phyloP scores from a whole-genome alignment of 2,329 filamentous ascomycete species.

The Xylaria sp. region DNA sequence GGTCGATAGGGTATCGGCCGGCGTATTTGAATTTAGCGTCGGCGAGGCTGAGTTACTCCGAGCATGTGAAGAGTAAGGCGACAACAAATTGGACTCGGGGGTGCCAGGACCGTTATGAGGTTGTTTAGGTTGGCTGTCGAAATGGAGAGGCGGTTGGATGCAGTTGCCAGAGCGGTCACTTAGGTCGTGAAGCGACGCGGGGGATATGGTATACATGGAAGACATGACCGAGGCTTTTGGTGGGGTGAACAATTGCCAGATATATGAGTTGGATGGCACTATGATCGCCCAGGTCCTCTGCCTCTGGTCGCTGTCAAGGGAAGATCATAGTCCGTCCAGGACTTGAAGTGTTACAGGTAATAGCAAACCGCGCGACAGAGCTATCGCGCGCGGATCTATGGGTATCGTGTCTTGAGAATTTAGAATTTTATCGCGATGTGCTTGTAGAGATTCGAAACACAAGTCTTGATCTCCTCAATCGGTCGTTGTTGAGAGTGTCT shows the following conservation, averaged over 20 bases:
- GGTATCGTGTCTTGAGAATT: background rate
- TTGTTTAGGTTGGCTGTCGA: slow-evolving; percentile 43
- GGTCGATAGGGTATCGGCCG: slow-evolving; percentile 60
- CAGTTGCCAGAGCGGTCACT: slow-evolving; percentile 45
- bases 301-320: slow-evolving; percentile 39
- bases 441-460: slow-evolving; percentile 29
- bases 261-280: slow-evolving; percentile 48
- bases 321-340: slow-evolving; percentile 44
- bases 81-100: slow-evolving; percentile 54
- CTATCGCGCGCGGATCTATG: slow-evolving; percentile 13
- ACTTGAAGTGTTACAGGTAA: slow-evolving; percentile 36
- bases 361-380: slow-evolving; percentile 21
- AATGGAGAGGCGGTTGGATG: slow-evolving; percentile 48
- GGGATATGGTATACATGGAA: slow-evolving; percentile 56
- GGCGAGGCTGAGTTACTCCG: slow-evolving; percentile 56
- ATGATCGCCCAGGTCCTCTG: slow-evolving; percentile 39
- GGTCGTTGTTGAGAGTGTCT: slow-evolving; percentile 33
- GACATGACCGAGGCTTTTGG: slow-evolving; percentile 53
- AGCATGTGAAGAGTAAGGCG: slow-evolving; percentile 56
- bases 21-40: slow-evolving; percentile 55
- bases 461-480: slow-evolving; percentile 35
- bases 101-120: slow-evolving; percentile 47
- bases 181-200: slow-evolving; percentile 54
- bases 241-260: slow-evolving; percentile 41
- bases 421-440: slow-evolving; percentile 22